Conservation (phyloP, 2,329 filamentous ascomycete genomes). For the Fusarium neocosmosporiellum region DNA sequence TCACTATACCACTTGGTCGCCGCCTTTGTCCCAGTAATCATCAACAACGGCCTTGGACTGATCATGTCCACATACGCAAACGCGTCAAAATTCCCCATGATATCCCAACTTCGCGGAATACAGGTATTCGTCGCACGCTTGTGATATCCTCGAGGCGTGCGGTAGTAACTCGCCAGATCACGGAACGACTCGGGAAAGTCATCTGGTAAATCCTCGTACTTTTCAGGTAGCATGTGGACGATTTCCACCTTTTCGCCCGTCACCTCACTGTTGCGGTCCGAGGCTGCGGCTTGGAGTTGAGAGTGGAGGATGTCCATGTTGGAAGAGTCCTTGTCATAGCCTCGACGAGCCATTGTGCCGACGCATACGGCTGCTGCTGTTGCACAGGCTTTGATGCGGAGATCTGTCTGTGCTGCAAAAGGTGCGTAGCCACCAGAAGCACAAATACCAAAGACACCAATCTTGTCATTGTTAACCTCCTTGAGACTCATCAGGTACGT, state of each 20-base stretch:
- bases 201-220: neutral
- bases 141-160: neutral
- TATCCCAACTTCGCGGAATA: neutral
- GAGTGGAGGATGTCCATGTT: neutral
- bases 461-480: neutral
- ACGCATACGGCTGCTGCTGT: neutral
- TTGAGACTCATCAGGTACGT: neutral
- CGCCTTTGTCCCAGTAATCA: neutral
- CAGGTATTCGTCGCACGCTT: neutral
- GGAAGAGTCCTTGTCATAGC: neutral
- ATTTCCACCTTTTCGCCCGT: neutral
- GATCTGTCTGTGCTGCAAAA: neutral
- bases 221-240: neutral
- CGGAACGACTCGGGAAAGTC: neutral
- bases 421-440: neutral
- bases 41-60: neutral
- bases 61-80: neutral
- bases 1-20: constrained; percentile 10
- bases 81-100: neutral
- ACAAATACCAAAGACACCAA: neutral
- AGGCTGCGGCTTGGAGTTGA: neutral
- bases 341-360: neutral
- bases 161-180: neutral
- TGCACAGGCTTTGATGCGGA: neutral
- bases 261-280: neutral